phyloP scores from a whole-genome alignment of 441 rosid species.

The Brassica hybrid region DNA sequence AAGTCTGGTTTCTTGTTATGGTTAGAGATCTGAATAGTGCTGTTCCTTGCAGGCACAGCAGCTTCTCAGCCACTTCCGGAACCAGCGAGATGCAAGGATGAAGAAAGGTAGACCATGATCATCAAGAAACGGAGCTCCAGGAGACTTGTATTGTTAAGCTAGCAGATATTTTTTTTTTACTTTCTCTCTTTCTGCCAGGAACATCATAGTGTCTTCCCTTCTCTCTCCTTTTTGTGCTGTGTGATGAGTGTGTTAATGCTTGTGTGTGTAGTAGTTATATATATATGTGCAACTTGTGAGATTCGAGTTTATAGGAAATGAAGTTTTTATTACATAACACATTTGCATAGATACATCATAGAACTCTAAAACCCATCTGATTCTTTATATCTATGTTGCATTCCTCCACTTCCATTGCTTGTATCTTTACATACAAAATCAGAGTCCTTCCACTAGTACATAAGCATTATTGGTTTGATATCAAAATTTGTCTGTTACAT shows the following conservation, averaged over 20 bases:
- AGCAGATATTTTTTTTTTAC: conserved; percentile 7
- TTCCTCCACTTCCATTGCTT: conserved; percentile 40
- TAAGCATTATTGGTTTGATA: conserved; percentile 32
- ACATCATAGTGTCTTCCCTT: conserved; percentile 30
- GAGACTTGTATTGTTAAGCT: conserved; percentile 26
- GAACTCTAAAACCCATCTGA: conserved; percentile 10
- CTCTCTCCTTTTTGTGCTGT: conserved; percentile 17
- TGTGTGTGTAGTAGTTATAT: conserved; percentile 32
- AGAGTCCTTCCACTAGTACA: conserved; percentile 28
- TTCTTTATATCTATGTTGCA: conserved; percentile 35
- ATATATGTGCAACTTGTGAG: conserved; percentile 37
- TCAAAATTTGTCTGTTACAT: conserved; percentile 51
- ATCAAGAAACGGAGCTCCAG: conserved; percentile 37
- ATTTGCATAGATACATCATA: not conserved
- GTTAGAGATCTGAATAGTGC: conserved; percentile 25
- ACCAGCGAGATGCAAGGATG: conserved; percentile 71
- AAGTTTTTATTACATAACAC: conserved; percentile 7
- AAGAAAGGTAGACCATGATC: conserved; percentile 66
- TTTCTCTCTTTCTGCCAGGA: conserved; percentile 26
- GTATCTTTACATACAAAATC: conserved; percentile 11
- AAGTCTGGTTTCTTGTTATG: not conserved
- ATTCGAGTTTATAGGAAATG: conserved; percentile 39
- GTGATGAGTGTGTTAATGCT: conserved; percentile 32
- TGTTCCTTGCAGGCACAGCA: conserved; percentile 79
- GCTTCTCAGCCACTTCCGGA: conserved; percentile 91